Evolutionary conservation across 768 basidiomycete genomes (phyloP), one percentile per base, ranked within the genome.

Genomic region (Leccinum aurantiacum): DNA sequence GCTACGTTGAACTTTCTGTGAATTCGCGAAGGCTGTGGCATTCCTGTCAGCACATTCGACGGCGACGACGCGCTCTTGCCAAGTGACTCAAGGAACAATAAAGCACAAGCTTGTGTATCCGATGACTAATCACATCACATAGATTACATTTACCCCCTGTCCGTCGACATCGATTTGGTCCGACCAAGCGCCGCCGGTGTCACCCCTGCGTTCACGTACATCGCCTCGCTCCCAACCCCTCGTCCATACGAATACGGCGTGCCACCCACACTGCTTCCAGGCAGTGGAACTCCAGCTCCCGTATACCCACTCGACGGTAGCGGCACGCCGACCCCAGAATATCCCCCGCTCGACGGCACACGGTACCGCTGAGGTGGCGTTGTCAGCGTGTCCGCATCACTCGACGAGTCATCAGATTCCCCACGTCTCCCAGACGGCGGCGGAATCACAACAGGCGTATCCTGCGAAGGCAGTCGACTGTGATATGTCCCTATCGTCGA

Each of bases 1-100:
- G 78, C 71, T 47, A 84, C 83, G 59, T 84, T 84, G 73, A 78
- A 84, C 66, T 80, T 83, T 37, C 73, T 76, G 57, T 82, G 78
- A 27, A 77, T 69, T 56, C 76, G 73, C 17, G 75, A 74, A 9
- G 72, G 70, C 29, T 63, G 73, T 24, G 75, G 75, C 78, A 80
- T 62, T 24, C 17, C 53, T 61, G 41, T 27, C 38, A 29, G 37
- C 48, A 24, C 63, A 57, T 54, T 56, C 59, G 37, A 14, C 44
- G 2, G 3, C 4, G 48, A 48, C 47, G 35, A 19, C 44, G 19
- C 44, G 44, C 44, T 46, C 33, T 33, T 33, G 33, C 33, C 33
- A 33, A 33, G 33, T 33, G 33, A 14, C 6, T 37, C 37, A 37
- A 19, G 44, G 4, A 19, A 48, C 14, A 48, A 15, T 52, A 55